phyloP scores from a whole-genome alignment of 1,284 basidiomycete genomes.

The Pseudozyma thailandica region DNA sequence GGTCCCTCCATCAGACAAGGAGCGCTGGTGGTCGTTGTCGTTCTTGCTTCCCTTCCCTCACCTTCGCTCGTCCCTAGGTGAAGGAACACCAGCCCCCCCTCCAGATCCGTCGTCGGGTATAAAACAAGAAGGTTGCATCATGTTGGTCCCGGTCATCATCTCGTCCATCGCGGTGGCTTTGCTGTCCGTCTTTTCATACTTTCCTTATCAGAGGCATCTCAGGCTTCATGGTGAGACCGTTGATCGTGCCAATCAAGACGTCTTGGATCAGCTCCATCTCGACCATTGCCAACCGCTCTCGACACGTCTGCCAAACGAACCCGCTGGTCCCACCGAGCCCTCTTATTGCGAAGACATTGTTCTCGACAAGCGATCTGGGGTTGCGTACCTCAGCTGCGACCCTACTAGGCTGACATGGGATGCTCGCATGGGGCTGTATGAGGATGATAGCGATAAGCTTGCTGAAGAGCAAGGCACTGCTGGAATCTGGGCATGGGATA shows the following conservation, averaged over 20 bases:
- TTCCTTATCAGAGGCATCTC: constrained; percentile 43
- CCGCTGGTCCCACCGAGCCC: constrained; percentile 42
- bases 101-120: neutral
- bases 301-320: constrained; percentile 26
- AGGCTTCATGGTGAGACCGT: constrained; percentile 33
- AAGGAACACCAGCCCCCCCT: neutral
- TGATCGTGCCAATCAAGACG: constrained; percentile 3
- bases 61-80: neutral
- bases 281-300: constrained; percentile 29
- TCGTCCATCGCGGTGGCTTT: constrained; percentile 37
- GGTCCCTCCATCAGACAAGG: no score
- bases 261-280: constrained; percentile 33
- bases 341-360: constrained; percentile 56
- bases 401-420: constrained; percentile 52
- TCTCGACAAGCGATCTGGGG: constrained; percentile 39
- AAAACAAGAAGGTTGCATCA: neutral
- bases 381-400: constrained; percentile 56
- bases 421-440: constrained; percentile 39
- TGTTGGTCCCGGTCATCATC: constrained; percentile 37
- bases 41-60: constrained; percentile 10
- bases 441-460: constrained; percentile 26
- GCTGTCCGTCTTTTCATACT: constrained; percentile 40
- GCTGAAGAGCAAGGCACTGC: constrained; percentile 24
- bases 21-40: neutral
- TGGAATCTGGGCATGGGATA: constrained; percentile 55